Conservation (phyloP, 1,139 yeast species). For the Lodderomyces pseudojiufengensis region DNA sequence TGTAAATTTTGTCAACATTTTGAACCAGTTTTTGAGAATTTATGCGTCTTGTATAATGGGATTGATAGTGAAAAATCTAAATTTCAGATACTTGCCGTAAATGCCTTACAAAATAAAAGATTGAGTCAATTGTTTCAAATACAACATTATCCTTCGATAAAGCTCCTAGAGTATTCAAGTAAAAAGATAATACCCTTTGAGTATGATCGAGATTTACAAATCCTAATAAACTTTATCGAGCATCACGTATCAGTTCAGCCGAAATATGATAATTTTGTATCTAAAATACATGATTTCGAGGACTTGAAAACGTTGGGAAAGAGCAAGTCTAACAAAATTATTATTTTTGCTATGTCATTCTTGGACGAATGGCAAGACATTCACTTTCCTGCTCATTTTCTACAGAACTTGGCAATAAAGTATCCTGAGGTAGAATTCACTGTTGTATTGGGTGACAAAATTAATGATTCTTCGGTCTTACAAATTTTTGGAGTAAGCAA, state of each 20-base stretch:
- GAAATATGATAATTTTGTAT: constrained; percentile 17
- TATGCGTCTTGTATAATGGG: constrained; percentile 26
- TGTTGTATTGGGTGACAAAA: constrained; percentile 24
- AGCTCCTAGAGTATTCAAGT: constrained; percentile 26
- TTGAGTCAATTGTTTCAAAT: constrained; percentile 26
- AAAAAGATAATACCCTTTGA: constrained; percentile 25
- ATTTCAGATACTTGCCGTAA: constrained; percentile 32
- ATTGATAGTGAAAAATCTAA: constrained; percentile 7
- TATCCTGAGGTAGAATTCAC: constrained; percentile 19
- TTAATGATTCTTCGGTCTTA: constrained; percentile 19
- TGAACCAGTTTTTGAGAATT: constrained; percentile 34
- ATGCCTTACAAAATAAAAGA: constrained; percentile 23
- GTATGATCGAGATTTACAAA: constrained; percentile 21
- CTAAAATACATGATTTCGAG: constrained; percentile 12
- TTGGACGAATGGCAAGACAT: constrained; percentile 30
- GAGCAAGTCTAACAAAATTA: no score
- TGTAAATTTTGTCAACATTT: constrained; percentile 38
- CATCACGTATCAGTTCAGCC: constrained; percentile 15
- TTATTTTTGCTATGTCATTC: constrained; percentile 26
- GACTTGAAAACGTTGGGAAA: constrained; percentile 13
- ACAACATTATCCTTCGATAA: constrained; percentile 30
- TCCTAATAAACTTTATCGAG: constrained; percentile 16
- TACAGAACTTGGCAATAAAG: constrained; percentile 25
- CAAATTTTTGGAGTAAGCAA: constrained; percentile 26
- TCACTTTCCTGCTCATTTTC: constrained; percentile 34